Evolutionary conservation across 139 green algal species (phyloP), one percentile per base, ranked within the genome.

Genomic region (Haematococcus sp.): DNA sequence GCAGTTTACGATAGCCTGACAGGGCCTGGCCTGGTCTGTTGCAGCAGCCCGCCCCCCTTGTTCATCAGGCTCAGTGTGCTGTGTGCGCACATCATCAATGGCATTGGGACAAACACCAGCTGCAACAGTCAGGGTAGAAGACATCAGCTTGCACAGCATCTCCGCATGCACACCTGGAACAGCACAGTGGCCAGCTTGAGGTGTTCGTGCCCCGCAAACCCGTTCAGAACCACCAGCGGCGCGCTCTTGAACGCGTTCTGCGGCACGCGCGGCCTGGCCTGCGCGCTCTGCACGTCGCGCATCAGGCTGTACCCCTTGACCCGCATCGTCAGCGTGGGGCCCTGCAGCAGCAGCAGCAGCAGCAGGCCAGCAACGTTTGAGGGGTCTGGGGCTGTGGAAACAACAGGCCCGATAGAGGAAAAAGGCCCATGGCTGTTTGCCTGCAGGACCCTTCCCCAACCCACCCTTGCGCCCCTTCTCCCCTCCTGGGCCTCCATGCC

Each of bases 191-290:
- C 82, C 73, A 98, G 84, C 76, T 93, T 90, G 66, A 95, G 85
- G 63, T 97, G 84, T 75, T 95, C 76, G 25, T 69, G 54, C 60
- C 60, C 61, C 64, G 7, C 72, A 73, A 98, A 97, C 73, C 92
- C 91, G 85, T 96, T 96, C 76, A 99, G 84, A 46, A 98, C 94
- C 59, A 99, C 90, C 75, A 98, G 87, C 0, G 94, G 92, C 0
- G 88, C 65, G 1, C 64, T 84, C 52, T 83, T 83, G 73, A 92
- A 92, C n/a, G 90, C 88, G 33, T 85, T 83, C 9, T 75, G 78
- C 0, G 84, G 85, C 63, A 83, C 55, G 44, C 91, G 83, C 0
- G 94, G 93, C 2, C 88, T 82, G 31, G 78, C 75, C 71, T 93
- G 89, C 2, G 86, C 70, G 1, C 79, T 63, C 64, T 81, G 75